phyloP scores from a whole-genome alignment of 2,329 filamentous ascomycete genomes.

The Cladosporium sp. region DNA sequence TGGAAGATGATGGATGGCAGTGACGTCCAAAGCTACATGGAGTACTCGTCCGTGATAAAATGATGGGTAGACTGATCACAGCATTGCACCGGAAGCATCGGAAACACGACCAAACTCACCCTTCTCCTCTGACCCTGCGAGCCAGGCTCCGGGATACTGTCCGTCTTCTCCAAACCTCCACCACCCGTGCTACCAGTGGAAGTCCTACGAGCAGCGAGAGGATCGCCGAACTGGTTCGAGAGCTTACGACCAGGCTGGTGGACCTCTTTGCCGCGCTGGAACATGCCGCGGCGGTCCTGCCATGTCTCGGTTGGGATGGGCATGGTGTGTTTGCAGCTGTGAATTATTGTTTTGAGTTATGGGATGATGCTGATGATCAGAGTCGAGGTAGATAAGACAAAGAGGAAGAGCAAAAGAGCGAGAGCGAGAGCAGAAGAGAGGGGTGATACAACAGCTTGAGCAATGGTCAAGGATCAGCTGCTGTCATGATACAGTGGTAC shows the following conservation, averaged over 20 bases:
- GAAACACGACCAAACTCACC: constrained; percentile 18
- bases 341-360: background rate
- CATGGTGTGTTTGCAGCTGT: constrained; percentile 12
- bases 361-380: background rate
- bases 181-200: constrained; percentile 18
- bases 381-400: background rate
- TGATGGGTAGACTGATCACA: background rate
- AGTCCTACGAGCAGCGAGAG: constrained; percentile 4
- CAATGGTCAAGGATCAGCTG: constrained; percentile 12
- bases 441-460: constrained; percentile 11
- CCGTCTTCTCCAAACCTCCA: constrained; percentile 30
- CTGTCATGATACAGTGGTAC: constrained; percentile 10
- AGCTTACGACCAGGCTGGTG: constrained; percentile 32
- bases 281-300: constrained; percentile 38
- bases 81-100: background rate
- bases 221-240: constrained; percentile 23
- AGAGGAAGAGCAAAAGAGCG: background rate
- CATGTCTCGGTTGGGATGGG: constrained; percentile 25
- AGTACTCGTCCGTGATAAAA: background rate
- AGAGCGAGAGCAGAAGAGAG: background rate
- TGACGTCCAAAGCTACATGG: background rate
- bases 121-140: constrained; percentile 21
- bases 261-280: constrained; percentile 38
- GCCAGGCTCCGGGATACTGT: constrained; percentile 22
- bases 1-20: background rate